phyloP scores from a whole-genome alignment of 352 stramenopile genomes.

The Globisporangium spinosum region DNA sequence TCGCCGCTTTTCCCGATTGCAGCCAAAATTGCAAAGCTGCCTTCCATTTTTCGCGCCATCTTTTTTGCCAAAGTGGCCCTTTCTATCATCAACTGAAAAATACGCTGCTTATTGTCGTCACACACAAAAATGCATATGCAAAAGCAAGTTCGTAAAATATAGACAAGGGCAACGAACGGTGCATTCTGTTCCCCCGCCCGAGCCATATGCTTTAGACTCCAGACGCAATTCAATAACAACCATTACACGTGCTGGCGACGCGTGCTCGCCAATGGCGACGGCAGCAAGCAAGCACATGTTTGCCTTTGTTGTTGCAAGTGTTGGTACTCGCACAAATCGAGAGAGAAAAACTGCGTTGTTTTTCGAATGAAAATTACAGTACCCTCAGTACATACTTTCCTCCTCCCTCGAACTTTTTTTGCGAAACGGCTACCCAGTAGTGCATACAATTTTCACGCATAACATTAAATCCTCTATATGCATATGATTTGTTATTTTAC shows the following conservation, averaged over 20 bases:
- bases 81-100: not conserved
- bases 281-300: not conserved
- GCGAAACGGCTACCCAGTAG: not conserved
- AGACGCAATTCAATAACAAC: not conserved
- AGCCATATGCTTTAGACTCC: not conserved
- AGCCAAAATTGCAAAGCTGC: not conserved
- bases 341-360: not conserved
- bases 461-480: not conserved
- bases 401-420: not conserved
- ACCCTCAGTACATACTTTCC: not conserved
- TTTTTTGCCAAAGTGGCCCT: not conserved
- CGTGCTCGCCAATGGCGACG: not conserved
- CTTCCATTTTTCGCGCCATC: not conserved
- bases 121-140: not conserved
- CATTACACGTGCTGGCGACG: not conserved
- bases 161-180: not conserved
- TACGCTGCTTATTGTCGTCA: not conserved
- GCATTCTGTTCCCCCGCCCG: not conserved
- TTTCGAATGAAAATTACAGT: not conserved
- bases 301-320: not conserved
- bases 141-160: not conserved
- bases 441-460: not conserved
- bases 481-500: not conserved
- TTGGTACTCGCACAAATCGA: not conserved
- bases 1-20: not conserved